Evolutionary conservation across 306 rosid species (phyloP).

Genomic region (Vigna mungo): DNA sequence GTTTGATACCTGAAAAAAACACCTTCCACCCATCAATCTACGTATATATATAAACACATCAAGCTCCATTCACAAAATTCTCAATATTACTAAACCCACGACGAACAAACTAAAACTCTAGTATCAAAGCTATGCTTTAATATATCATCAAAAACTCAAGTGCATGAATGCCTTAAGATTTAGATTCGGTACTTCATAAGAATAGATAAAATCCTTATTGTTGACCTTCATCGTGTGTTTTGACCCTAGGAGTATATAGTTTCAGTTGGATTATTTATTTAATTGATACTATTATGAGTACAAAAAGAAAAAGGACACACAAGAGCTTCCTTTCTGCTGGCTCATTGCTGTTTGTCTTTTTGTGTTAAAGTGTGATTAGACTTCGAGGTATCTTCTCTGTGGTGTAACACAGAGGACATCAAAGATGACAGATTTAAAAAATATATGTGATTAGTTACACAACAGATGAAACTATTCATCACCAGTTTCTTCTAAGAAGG

Average conservation of each 20-base stretch:
- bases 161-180: not conserved
- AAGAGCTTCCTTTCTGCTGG: not conserved
- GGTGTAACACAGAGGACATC: constrained; percentile 32
- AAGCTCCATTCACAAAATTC: not conserved
- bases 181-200: not conserved
- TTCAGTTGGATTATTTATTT: not conserved
- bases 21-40: not conserved
- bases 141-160: not conserved
- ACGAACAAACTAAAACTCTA: not conserved
- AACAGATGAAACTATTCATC: constrained; percentile 43
- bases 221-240: not conserved
- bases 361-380: constrained; percentile 34
- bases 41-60: not conserved
- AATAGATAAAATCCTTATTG: not conserved
- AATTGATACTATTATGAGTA: not conserved
- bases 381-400: constrained; percentile 34
- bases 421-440: constrained; percentile 27
- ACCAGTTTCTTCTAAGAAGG: constrained; percentile 11
- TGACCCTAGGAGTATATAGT: not conserved
- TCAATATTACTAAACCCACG: not conserved
- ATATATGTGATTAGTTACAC: not conserved
- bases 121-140: not conserved
- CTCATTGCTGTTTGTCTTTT: constrained; percentile 2
- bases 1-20: constrained; percentile 79
- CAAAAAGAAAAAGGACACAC: not conserved